Conservation (phyloP, 306 rosid genomes). For the Prunus davidiana region DNA sequence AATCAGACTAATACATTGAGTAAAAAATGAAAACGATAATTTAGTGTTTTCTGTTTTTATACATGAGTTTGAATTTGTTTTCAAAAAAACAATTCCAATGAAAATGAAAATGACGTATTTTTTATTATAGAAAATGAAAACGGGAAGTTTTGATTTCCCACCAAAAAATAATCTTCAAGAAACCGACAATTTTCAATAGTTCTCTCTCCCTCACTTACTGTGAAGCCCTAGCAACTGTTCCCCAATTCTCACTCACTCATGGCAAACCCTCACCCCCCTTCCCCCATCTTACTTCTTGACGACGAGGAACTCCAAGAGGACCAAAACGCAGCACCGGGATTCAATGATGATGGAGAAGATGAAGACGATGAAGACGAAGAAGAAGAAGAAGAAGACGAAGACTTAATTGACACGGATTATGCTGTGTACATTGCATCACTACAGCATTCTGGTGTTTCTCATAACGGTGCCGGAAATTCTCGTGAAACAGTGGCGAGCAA, state of each 20-base stretch:
- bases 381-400: not conserved
- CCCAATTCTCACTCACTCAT: not conserved
- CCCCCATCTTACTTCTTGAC: not conserved
- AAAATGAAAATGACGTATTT: no score
- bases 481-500: conserved; percentile 20
- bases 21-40: no score
- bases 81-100: no score
- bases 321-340: not conserved
- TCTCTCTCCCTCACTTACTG: not conserved
- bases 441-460: not conserved
- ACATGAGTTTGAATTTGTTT: no score
- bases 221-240: not conserved
- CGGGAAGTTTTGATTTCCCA: not conserved
- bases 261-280: not conserved
- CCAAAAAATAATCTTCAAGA: not conserved
- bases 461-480: conserved; percentile 3
- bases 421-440: not conserved
- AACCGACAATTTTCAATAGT: not conserved
- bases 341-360: not conserved
- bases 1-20: no score
- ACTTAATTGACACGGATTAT: not conserved
- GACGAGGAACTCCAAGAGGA: no score
- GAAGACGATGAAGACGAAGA: not conserved
- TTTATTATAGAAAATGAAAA: not conserved
- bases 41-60: no score